These are phyloP conservation scores for Vigna angularis DNA, from an alignment of 306 rosid genomes.

Conservation along the genomic window DNA sequence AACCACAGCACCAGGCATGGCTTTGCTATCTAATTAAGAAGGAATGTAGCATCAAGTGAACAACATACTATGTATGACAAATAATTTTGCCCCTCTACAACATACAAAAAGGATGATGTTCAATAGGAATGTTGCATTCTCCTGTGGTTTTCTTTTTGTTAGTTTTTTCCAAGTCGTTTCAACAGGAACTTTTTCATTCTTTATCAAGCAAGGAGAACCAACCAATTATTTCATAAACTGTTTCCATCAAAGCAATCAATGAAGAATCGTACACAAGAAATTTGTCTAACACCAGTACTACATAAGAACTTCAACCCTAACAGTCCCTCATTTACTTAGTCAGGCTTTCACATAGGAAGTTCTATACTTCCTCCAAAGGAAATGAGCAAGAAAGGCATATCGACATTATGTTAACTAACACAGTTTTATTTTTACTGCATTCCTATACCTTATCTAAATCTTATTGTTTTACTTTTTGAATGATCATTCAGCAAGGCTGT, in stretches of 20 bases:
- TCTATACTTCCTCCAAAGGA: not conserved
- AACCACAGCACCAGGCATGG: not conserved
- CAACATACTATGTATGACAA: conserved; percentile 6
- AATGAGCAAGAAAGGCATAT: not conserved
- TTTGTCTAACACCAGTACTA: not conserved
- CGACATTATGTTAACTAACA: not conserved
- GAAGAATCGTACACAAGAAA: not conserved
- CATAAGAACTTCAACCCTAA: not conserved
- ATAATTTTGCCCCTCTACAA: conserved; percentile 11
- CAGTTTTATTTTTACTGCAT: not conserved
- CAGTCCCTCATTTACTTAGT: not conserved
- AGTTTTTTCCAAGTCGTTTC: not conserved
- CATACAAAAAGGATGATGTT: not conserved
- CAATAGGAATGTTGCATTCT: conserved; percentile 22
- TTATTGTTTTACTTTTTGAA: not conserved
- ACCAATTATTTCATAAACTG: not conserved
- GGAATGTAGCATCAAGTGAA: conserved; percentile 1
- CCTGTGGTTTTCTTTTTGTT: not conserved
- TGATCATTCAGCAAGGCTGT: conserved; percentile 18
- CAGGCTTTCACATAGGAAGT: not conserved
- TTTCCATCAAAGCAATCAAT: conserved; percentile 17
- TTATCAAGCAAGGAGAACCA: not conserved
- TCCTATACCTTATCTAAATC: not conserved
- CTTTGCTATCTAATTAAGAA: not conserved
- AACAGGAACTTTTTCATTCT: conserved; percentile 23